phyloP scores from a whole-genome alignment of 163 green algal species.

The Botryococcus braunii region DNA sequence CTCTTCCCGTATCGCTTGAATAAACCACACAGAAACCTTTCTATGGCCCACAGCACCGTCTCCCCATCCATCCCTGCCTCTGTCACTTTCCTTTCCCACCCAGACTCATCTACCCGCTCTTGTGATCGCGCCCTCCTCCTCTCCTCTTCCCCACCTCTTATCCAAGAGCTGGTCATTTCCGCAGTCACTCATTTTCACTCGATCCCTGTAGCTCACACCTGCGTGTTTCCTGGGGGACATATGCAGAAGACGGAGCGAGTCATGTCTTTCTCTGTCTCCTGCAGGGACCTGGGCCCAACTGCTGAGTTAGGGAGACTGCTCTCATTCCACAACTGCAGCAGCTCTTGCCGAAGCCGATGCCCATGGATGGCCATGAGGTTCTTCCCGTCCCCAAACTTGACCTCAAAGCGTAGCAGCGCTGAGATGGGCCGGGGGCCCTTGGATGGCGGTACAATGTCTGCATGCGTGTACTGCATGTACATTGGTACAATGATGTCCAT shows the following conservation, averaged over 20 bases:
- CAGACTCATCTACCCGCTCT: too few species aligned
- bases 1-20: too few species aligned
- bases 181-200: too few species aligned
- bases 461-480: not conserved
- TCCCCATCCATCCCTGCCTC: too few species aligned
- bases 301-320: not conserved
- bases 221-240: not conserved
- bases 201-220: too few species aligned
- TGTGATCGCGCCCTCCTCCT: too few species aligned
- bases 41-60: too few species aligned
- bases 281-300: not conserved
- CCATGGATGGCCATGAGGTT: not conserved
- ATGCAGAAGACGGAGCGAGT: not conserved
- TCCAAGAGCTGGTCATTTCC: too few species aligned
- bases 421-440: not conserved
- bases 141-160: too few species aligned
- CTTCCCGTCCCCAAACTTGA: not conserved
- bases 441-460: not conserved
- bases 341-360: not conserved
- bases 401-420: not conserved
- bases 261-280: not conserved
- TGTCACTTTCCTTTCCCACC: too few species aligned
- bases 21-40: too few species aligned
- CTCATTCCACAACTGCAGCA: not conserved
- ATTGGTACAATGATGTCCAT: slow-evolving; percentile 1